A percentile compares a stretch with the other conserved stretches of the same genome.
Evolutionary conservation across 352 stramenopile genomes (phyloP).

Genomic region (Hyaloperonospora arabidopsidis): DNA sequence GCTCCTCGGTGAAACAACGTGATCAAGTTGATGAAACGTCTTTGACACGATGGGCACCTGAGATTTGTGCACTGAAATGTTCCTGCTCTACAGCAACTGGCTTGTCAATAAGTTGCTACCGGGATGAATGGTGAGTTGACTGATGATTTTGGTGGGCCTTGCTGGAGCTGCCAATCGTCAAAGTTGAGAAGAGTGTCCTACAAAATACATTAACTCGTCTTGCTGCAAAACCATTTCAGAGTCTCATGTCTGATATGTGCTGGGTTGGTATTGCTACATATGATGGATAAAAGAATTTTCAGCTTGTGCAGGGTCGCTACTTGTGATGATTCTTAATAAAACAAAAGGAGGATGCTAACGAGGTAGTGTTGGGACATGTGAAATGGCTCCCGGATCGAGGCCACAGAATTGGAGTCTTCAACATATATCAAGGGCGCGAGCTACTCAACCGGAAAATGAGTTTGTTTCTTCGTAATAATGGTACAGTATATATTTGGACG

Average conservation of each 20-base stretch:
- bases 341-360: neutral
- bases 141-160: too few species aligned
- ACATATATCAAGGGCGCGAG: conserved; percentile 6
- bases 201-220: too few species aligned
- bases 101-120: too few species aligned
- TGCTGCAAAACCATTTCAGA: too few species aligned
- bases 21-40: too few species aligned
- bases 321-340: neutral
- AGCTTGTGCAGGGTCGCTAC: neutral
- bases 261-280: neutral
- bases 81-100: too few species aligned
- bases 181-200: too few species aligned
- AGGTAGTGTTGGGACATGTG: neutral
- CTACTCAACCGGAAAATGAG: conserved; percentile 1
- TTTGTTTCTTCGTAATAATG: neutral
- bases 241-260: neutral
- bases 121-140: too few species aligned
- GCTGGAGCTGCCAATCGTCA: too few species aligned
- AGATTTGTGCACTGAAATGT: too few species aligned
- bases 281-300: conserved; percentile 3
- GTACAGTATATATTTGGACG: conserved; percentile 3
- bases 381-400: neutral
- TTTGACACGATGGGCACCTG: too few species aligned
- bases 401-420: conserved; percentile 2
- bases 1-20: too few species aligned